A percentile compares a stretch with the other conserved stretches of the same genome.
phyloP scores from a whole-genome alignment of 129 eudicot genomes.

The Artemisia argyi region DNA sequence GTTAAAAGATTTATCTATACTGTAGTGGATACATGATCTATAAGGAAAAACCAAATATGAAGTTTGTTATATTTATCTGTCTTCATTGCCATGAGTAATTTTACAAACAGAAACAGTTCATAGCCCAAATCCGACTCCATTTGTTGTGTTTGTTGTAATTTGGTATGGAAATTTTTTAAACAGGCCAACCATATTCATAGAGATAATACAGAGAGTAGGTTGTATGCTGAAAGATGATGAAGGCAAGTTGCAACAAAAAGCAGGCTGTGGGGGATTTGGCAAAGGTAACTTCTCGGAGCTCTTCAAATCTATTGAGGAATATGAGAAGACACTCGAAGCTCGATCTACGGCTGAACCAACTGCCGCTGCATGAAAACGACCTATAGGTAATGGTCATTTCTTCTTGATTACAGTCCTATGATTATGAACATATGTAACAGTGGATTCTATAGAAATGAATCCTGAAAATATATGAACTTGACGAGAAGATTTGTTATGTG shows the following conservation, averaged over 20 bases:
- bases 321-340: slow-evolving; percentile 89
- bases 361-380: slow-evolving; percentile 14
- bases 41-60: no score
- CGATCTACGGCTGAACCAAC: slow-evolving; percentile 8
- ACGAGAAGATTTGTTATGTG: background rate
- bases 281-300: slow-evolving; percentile 97
- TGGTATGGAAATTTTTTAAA: slow-evolving; percentile 19
- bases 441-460: slow-evolving; percentile 23
- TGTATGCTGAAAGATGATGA: slow-evolving; percentile 80
- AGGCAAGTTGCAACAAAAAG: slow-evolving; percentile 80
- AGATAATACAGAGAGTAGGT: slow-evolving; percentile 94
- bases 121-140: background rate
- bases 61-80: no score
- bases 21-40: no score
- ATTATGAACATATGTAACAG: slow-evolving; percentile 3
- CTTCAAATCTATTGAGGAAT: slow-evolving; percentile 89
- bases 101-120: background rate
- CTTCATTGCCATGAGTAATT: no score
- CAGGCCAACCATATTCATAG: slow-evolving; percentile 94
- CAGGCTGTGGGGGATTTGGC: slow-evolving; percentile 98
- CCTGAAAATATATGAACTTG: slow-evolving; percentile 19
- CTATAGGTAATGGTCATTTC: background rate
- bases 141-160: slow-evolving; percentile 3
- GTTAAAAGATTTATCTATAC: no score
- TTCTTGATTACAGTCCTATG: background rate